Conservation (phyloP, 805 yeast species). For the Zygosaccharomyces pseudorouxii region DNA sequence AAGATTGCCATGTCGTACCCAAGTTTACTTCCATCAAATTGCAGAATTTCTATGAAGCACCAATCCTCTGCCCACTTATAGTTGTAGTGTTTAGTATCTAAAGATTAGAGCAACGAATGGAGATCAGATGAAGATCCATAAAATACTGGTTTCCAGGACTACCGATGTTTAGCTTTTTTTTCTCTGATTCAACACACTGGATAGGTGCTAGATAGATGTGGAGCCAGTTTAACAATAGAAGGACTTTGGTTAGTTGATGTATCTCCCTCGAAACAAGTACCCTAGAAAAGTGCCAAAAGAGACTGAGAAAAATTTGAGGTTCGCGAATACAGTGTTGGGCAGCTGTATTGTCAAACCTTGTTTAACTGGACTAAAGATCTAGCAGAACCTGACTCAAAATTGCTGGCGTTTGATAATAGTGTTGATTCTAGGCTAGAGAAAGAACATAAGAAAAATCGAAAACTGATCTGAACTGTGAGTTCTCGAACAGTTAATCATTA, state of each 20-base stretch:
- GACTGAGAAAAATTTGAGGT: no score
- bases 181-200: no score
- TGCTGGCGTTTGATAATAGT: no score
- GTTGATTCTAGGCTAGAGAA: no score
- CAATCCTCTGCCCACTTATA: background rate
- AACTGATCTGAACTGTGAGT: background rate
- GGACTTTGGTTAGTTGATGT: no score
- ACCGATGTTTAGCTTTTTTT: no score
- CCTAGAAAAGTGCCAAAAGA: no score
- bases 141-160: background rate
- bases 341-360: no score
- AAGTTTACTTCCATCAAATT: conserved; percentile 2
- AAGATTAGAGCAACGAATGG: background rate
- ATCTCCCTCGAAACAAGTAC: no score
- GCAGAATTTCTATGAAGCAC: background rate
- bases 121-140: background rate
- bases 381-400: no score
- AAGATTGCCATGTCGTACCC: background rate
- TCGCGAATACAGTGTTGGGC: no score
- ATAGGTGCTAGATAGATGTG: background rate
- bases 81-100: background rate
- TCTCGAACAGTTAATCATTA: background rate
- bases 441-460: background rate
- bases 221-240: background rate
- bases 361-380: no score